phyloP scores from a whole-genome alignment of 1,284 basidiomycete species.

The Pseudomicrostroma phylloplanum region DNA sequence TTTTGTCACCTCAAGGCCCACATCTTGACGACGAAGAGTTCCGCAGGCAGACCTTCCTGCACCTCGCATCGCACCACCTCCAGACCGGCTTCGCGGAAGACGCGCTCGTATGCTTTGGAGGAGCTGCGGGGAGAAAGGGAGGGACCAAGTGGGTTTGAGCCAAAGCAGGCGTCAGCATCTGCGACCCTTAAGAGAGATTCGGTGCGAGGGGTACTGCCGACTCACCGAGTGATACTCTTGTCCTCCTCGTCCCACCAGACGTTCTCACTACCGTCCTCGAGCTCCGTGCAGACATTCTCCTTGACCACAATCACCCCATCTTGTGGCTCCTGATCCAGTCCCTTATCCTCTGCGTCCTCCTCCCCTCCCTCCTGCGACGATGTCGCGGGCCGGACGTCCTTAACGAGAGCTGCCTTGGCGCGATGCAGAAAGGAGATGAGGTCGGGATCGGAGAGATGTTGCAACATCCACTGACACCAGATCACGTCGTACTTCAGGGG shows the following conservation, averaged over 20 bases:
- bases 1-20: conserved; percentile 14
- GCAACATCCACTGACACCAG: conserved; percentile 48
- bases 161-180: background rate
- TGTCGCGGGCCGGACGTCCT: conserved; percentile 8
- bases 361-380: background rate
- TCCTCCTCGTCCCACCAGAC: conserved; percentile 49
- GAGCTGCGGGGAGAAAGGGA: conserved; percentile 18
- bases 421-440: conserved; percentile 38
- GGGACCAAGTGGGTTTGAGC: background rate
- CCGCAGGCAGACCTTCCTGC: conserved; percentile 44
- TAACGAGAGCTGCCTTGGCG: conserved; percentile 29
- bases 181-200: background rate
- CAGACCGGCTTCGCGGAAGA: conserved; percentile 43
- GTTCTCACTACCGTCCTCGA: conserved; percentile 39
- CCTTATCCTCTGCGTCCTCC: background rate
- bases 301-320: conserved; percentile 42
- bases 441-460: conserved; percentile 47
- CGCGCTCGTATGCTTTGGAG: conserved; percentile 41
- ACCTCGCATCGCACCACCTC: conserved; percentile 37
- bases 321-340: background rate
- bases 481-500: conserved; percentile 41
- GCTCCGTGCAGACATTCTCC: conserved; percentile 46
- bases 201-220: background rate
- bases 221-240: conserved; percentile 38
- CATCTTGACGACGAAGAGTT: conserved; percentile 48